Percentiles rank a stretch among this genome's conserved stretches.
Evolutionary conservation across 2,329 filamentous ascomycete genomes (phyloP).

Genomic region (Fusarium piperis): DNA sequence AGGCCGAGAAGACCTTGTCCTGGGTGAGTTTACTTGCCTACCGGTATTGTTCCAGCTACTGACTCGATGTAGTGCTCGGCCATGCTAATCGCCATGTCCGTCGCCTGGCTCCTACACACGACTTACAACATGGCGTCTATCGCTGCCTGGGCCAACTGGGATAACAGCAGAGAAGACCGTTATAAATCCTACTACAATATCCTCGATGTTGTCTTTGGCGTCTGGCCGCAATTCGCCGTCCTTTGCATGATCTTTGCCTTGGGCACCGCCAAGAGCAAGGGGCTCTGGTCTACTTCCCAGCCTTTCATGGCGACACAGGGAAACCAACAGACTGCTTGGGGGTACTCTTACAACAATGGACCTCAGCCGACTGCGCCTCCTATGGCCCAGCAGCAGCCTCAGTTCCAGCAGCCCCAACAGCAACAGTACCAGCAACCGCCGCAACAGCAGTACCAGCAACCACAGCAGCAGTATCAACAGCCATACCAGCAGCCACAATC

Average conservation of each 20-base stretch:
- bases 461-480: not conserved
- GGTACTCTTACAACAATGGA: conserved; percentile 21
- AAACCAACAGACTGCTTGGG: conserved; percentile 30
- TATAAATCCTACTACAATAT: conserved; percentile 26
- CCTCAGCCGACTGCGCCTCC: conserved; percentile 7
- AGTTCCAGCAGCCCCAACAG: conserved; percentile 1
- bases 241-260: conserved; percentile 42
- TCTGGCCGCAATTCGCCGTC: conserved; percentile 40
- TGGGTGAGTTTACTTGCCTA: conserved; percentile 15
- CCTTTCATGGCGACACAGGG: conserved; percentile 17
- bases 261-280: conserved; percentile 37
- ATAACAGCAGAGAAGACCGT: not conserved
- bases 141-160: conserved; percentile 12
- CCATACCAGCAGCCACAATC: not conserved
- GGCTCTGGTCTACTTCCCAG: conserved; percentile 41
- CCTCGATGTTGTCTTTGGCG: conserved; percentile 35
- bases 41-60: not conserved
- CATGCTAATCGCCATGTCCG: conserved; percentile 36
- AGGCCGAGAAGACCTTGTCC: conserved; percentile 17
- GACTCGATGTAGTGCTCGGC: conserved; percentile 27
- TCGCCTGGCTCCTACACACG: conserved; percentile 40
- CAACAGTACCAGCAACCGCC: not conserved
- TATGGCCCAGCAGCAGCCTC: conserved; percentile 9
- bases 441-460: conserved; percentile 6
- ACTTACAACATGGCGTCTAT: conserved; percentile 36